Base-by-base conservation (phyloP, 257 asterid genomes). In the Cordia subcordata region DNA sequence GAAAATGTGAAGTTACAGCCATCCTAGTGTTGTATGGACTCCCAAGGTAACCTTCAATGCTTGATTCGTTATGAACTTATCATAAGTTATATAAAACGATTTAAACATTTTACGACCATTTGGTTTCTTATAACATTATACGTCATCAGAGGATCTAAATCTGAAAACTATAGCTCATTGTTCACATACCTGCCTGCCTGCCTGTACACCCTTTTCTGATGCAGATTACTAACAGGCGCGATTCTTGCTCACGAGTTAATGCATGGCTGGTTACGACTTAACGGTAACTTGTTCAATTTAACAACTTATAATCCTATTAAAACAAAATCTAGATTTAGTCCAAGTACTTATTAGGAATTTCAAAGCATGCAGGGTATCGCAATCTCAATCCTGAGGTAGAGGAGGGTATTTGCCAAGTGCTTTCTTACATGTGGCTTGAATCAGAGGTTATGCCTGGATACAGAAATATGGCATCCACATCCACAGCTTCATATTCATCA, bases 181-280 rank as follows among this genome's bases (percentile, higher is more conserved):
- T 20, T 0, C 16, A 49, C 54, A 22, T n/a, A n/a, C n/a, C n/a
- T n/a, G n/a, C n/a, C 10, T 22, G 13, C n/a, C 27, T 10, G 14
- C 11, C 17, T 20, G 35, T 27, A 51, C 59, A 19, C 45, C 11
- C 55, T 46, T 55, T 60, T 57, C 57, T 61, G 62, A 16, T 73
- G 75, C 93, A 93, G 97, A 73, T 79, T 90, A 62, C 82, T 94
- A 42, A 94, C 96, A 12, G 99, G 99, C 54, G 97, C 95, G 44
- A 90, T 90, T 69, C 96, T 94, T 38, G 96, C 97, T 18, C 99
- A 94, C 21, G 99, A 94, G 81, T 65, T 90, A 58, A 94, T 94
- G 97, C 99, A 93, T 33, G 99, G 87, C 70, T 93, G 99, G 99
- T 58, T 93, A 58, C 95, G 95, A 16, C 94, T 94, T 13, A 90